Evolutionary conservation across 2,329 filamentous ascomycete genomes (phyloP), one percentile per base, ranked within the genome.

Genomic region (Botrytis aclada): DNA sequence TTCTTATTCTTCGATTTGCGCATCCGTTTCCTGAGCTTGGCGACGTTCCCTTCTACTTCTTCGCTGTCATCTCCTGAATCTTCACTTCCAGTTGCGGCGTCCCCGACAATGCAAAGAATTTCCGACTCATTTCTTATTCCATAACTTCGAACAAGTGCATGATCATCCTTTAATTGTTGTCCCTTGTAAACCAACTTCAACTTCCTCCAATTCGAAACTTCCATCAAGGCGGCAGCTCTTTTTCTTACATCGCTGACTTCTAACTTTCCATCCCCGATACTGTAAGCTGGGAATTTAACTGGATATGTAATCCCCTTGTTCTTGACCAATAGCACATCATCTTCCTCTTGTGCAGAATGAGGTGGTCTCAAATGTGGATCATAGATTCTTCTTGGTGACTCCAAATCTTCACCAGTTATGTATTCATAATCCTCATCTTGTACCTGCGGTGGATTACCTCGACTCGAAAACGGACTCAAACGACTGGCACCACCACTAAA

Each of bases 381-480:
- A 75, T 86, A 85, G n/a, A 82, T 78, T 81, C 79, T 80, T 74
- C 80, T 82, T 39, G 81, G 81, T 51, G 84, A 82, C 74, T 88
- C 85, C 56, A 94, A 82, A 78, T 95, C 92, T 78, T 93, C 89
- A 41, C 90, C 90, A n/a, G 92, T 94, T 80, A 95, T 94, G 84
- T 95, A 95, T 80, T 89, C 91, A 81, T 90, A 95, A 83, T 95
- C 92, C 47, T 91, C 88, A 77, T 94, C 91, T 77, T 89, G 92
- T 74, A 95, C 90, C 76, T 89, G 86, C 45, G 89, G 88, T 16
- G 86, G 82, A 60, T 85, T 84, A 63, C 74, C 71, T 74, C 79
- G 75, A 56, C 78, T 78, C 69, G 79, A 77, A 74, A 81, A 81
- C 10, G 80, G 80, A 60, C 79, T 80, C 61, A 79, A 73, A 58